Conservation (phyloP, 75 land plant genomes). For the Cunninghamia lanceolata region DNA sequence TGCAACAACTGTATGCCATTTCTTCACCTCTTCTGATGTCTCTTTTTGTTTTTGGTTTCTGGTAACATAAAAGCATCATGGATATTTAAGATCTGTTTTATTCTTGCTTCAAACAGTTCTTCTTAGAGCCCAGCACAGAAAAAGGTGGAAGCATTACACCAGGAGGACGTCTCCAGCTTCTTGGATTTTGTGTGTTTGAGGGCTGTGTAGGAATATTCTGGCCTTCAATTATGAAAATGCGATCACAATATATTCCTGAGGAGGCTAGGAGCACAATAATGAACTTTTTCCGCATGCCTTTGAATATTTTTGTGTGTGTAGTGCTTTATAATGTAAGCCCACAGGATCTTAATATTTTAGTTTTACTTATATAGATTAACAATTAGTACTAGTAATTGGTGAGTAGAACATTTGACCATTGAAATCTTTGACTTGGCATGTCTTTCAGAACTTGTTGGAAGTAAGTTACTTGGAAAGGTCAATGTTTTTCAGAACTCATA, state of each 20-base stretch:
- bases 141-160: constrained; percentile 63
- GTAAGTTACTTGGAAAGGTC: background rate
- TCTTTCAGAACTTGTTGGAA: background rate
- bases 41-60: background rate
- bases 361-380: background rate
- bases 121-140: constrained; percentile 37
- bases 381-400: background rate
- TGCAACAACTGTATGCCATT: constrained; percentile 60
- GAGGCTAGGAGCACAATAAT: constrained; percentile 97
- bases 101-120: constrained; percentile 31
- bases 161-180: constrained; percentile 69
- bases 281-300: constrained; percentile 99
- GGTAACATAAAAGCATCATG: background rate
- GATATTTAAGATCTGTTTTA: background rate
- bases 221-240: constrained; percentile 99
- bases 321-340: constrained; percentile 90
- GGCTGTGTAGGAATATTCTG: constrained; percentile 96
- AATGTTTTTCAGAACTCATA: background rate
- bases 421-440: background rate
- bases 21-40: background rate
- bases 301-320: constrained; percentile 92
- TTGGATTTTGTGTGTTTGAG: constrained; percentile 95
- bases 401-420: background rate
- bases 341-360: background rate
- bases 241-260: constrained; percentile 97